Evolutionary conservation across 768 basidiomycete species (phyloP), one percentile per base, ranked within the genome.

Genomic region (Suillus subluteus): DNA sequence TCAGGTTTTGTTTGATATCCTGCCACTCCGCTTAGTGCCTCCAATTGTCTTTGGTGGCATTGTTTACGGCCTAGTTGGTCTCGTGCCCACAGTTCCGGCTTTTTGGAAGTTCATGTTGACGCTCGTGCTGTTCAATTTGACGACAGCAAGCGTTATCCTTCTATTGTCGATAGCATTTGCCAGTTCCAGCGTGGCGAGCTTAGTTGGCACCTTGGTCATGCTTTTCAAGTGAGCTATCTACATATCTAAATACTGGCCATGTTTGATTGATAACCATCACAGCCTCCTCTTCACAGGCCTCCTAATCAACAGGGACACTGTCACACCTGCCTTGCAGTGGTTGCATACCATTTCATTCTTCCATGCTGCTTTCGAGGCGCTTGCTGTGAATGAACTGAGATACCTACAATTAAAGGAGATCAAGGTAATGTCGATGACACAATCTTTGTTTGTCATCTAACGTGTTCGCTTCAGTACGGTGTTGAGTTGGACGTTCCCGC

Each of bases 61-160:
- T 71, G 90, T 98, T 12, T 99, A 99, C 72, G 89, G 94, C 2
- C 88, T 98, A 5, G 95, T 98, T 8, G 98, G 98, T 6, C 88
- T 99, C 58, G 98, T 99, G 12, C 93, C 95, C 2, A 91, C 89
- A 16, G 92, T 98, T 9, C 81, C 88, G 0, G 88, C 87, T 11
- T 99, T 98, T 83, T 99, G 98, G 98, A 98, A 98, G 81, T 99
- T 99, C 82, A 90, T 98, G 81, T 88, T 99, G 70, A 93, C 91
- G 2, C 85, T 99, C 46, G 95, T 99, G 12, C 80, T 99, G 46
- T 99, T 99, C 89, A 99, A 99, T 80, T 79, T 99, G 71, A 93
- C 96, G 1, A 96, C 98, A 2, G 95, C 96, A 37, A 94, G 91
- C 73, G 91, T 97, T 48, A 92, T 99, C 26, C 81, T 99, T 6